A percentile compares a stretch with the other conserved stretches of the same genome.
phyloP scores from a whole-genome alignment of 495 filamentous ascomycete species.

The Tuber borchii region DNA sequence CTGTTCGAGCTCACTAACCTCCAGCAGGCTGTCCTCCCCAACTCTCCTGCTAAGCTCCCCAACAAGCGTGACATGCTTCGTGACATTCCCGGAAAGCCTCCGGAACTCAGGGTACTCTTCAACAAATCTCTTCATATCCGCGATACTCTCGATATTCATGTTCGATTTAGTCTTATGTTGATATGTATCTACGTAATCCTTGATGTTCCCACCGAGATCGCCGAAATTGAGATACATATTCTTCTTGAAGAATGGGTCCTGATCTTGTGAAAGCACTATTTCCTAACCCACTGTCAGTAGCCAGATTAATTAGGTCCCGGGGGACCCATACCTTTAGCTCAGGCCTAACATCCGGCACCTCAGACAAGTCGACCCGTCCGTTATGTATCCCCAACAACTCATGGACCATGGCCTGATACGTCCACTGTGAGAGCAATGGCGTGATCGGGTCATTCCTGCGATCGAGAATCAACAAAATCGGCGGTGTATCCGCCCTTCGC shows the following conservation, averaged over 20 bases:
- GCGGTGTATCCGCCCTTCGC: conserved; percentile 85
- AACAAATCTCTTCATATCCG: conserved; percentile 98
- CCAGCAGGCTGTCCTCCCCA: conserved; percentile 72
- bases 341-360: conserved; percentile 79
- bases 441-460: conserved; percentile 92
- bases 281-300: conserved; percentile 47
- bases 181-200: conserved; percentile 97
- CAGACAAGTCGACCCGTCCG: conserved; percentile 77
- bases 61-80: conserved; percentile 94
- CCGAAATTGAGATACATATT: conserved; percentile 99
- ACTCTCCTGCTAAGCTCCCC: conserved; percentile 85
- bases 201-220: conserved; percentile 93
- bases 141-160: conserved; percentile 90
- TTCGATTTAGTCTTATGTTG: conserved; percentile 89
- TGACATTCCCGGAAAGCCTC: conserved; percentile 93
- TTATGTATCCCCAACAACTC: conserved; percentile 90
- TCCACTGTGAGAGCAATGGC: conserved; percentile 95
- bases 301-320: neutral
- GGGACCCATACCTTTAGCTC: conserved; percentile 57
- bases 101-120: conserved; percentile 98
- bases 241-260: conserved; percentile 99
- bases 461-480: conserved; percentile 84
- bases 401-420: conserved; percentile 98
- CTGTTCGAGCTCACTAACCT: conserved; percentile 94
- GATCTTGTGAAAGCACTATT: conserved; percentile 92